phyloP scores from a whole-genome alignment of 768 basidiomycete genomes.

The Suillus subaureus region DNA sequence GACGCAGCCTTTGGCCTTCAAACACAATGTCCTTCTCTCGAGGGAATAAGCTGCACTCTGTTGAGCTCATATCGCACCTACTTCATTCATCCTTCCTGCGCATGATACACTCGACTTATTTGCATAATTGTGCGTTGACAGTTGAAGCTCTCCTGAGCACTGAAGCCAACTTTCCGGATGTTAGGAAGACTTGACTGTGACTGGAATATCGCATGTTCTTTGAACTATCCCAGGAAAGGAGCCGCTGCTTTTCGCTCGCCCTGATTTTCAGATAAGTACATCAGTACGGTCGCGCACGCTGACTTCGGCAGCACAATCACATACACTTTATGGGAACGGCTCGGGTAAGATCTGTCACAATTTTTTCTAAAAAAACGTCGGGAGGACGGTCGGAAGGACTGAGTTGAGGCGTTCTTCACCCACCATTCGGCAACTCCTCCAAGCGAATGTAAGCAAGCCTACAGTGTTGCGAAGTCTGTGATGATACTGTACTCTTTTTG shows the following conservation, averaged over 20 bases:
- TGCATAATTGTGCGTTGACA: neutral
- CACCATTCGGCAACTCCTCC: neutral
- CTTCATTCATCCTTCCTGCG: neutral
- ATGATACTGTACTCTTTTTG: neutral
- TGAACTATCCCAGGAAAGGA: neutral
- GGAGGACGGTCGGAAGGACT: neutral
- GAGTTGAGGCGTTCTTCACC: neutral
- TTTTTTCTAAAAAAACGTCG: neutral
- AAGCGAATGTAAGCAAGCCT: neutral
- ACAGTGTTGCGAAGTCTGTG: neutral
- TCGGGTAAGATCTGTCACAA: neutral
- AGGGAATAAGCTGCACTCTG: neutral
- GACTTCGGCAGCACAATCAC: neutral
- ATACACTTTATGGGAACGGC: neutral
- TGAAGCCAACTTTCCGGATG: neutral
- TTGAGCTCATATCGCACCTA: neutral
- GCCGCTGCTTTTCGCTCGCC: neutral
- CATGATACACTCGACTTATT: neutral
- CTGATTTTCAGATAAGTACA: neutral
- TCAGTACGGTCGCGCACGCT: neutral
- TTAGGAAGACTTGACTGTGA: neutral
- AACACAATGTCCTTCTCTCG: neutral
- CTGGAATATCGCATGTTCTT: neutral
- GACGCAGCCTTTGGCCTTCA: neutral
- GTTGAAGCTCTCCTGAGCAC: neutral